Conservation (phyloP, 2,329 filamentous ascomycete genomes). For the Nemania sp. region DNA sequence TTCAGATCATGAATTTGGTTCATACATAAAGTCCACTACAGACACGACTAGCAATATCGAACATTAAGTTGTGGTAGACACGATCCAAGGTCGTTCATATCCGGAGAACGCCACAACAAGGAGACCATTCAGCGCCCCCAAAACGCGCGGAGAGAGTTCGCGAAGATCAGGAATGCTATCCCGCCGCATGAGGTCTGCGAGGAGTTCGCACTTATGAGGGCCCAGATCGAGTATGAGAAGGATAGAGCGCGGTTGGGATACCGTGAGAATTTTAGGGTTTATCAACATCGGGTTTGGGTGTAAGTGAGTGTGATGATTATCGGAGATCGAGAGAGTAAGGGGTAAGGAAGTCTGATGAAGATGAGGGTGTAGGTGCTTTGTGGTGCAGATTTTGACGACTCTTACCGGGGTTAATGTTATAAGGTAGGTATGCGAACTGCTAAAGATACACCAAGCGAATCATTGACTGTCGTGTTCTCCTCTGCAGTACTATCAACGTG, state of each 20-base stretch:
- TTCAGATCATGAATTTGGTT: no score
- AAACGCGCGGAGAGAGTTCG: slow-evolving; percentile 53
- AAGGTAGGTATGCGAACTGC: no score
- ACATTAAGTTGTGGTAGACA: no score
- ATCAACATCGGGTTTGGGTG: slow-evolving; percentile 54
- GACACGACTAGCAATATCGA: no score
- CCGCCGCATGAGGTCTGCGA: slow-evolving; percentile 48
- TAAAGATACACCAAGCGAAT: no score
- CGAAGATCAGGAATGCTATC: slow-evolving; percentile 51
- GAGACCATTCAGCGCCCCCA: no score
- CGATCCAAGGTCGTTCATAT: no score
- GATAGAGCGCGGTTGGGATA: slow-evolving; percentile 56
- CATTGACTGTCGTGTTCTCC: no score
- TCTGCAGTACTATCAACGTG: slow-evolving; percentile 48
- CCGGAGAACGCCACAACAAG: no score
- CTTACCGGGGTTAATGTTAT: slow-evolving; percentile 62
- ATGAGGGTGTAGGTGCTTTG: slow-evolving; percentile 50
- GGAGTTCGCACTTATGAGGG: slow-evolving; percentile 58
- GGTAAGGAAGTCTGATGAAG: no score
- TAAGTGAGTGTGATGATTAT: not conserved
- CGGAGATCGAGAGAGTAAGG: not conserved
- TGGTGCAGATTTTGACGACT: slow-evolving; percentile 60
- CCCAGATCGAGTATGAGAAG: slow-evolving; percentile 61
- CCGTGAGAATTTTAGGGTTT: slow-evolving; percentile 55
- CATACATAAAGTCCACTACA: no score